Evolutionary conservation across 306 rosid genomes (phyloP).

Genomic region (Phaseolus lunatus): DNA sequence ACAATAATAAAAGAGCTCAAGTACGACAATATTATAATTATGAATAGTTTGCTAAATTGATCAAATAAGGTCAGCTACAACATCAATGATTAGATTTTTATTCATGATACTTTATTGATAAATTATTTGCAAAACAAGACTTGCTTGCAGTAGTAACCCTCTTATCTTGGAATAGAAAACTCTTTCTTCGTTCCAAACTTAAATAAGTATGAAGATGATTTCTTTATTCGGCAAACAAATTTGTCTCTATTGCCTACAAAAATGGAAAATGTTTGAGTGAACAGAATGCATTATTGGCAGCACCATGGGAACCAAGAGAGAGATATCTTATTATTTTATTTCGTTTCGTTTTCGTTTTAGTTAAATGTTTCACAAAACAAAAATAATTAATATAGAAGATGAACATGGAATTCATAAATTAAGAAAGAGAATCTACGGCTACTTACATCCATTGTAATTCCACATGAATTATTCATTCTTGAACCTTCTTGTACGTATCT

Average conservation of each 20-base stretch:
- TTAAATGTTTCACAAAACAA: neutral
- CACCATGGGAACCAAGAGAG: slow-evolving; percentile 5
- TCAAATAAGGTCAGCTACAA: slow-evolving; percentile 4
- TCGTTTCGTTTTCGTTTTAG: neutral
- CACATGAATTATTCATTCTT: slow-evolving; percentile 33
- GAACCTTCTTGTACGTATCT: slow-evolving; percentile 17
- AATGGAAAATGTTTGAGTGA: neutral
- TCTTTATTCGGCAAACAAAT: slow-evolving; percentile 5
- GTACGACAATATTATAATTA: slow-evolving; percentile 5
- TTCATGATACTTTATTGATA: neutral
- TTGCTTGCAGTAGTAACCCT: neutral
- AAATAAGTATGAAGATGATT: neutral
- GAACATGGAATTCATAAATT: neutral
- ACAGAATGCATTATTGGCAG: neutral
- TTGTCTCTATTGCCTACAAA: neutral
- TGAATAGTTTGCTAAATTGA: neutral
- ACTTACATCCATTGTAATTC: neutral
- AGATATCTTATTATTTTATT: neutral
- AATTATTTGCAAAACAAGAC: neutral
- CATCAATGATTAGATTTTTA: slow-evolving; percentile 1
- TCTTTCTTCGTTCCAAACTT: neutral
- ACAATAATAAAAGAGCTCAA: neutral
- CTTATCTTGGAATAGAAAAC: neutral
- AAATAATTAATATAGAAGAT: neutral
- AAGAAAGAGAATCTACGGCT: slow-evolving; percentile 13